phyloP scores from a whole-genome alignment of 169 alveolate genomes.

The Plasmodium falciparum region DNA sequence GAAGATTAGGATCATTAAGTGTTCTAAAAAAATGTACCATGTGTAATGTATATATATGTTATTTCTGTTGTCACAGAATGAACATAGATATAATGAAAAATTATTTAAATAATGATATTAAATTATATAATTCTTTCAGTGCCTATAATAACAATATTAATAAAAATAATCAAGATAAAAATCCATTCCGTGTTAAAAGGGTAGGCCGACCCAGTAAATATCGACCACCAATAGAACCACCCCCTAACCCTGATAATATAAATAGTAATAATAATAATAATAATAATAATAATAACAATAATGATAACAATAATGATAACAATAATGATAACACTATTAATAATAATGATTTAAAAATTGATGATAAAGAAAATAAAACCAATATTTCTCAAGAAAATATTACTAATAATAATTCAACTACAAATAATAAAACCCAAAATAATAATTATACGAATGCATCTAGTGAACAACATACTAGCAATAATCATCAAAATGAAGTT shows the following conservation, averaged over 20 bases:
- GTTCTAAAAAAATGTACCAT: constrained; percentile 52
- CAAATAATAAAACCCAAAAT: too few species aligned
- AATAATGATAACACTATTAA: background rate
- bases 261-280: background rate
- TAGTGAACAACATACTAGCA: too few species aligned
- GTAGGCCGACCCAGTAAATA: constrained; percentile 15
- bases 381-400: too few species aligned
- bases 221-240: too few species aligned
- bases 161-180: background rate
- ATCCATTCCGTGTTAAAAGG: constrained; percentile 7
- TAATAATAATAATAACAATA: background rate
- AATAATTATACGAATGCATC: too few species aligned
- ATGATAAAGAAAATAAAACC: background rate
- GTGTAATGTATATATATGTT: constrained; percentile 69
- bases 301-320: background rate
- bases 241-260: background rate
- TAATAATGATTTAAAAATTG: background rate
- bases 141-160: background rate
- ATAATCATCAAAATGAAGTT: too few species aligned
- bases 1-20: constrained; percentile 74
- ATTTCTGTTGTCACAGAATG: constrained; percentile 75
- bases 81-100: constrained; percentile 58
- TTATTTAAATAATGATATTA: constrained; percentile 25
- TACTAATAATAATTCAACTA: too few species aligned
- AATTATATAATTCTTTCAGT: background rate